Percentiles rank a stretch among this genome's conserved stretches.
These are phyloP conservation scores for Blastobotrys peoriensis DNA, from an alignment of 805 yeast species.

Conservation along the genomic window DNA sequence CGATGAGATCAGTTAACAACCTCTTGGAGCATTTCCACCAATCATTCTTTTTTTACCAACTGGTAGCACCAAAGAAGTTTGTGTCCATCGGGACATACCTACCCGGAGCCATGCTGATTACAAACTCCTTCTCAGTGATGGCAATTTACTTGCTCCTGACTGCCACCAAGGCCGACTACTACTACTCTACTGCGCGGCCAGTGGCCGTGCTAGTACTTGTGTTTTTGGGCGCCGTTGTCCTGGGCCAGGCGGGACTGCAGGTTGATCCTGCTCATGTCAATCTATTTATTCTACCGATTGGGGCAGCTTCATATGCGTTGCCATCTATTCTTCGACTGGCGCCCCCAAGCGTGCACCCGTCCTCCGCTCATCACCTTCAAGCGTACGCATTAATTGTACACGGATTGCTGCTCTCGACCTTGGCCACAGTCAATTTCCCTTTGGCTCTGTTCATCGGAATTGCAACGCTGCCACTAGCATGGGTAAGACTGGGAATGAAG, in stretches of 20 bases:
- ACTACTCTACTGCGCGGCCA: conserved; percentile 7
- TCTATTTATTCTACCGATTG: conserved; percentile 1
- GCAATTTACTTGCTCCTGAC: conserved; percentile 40
- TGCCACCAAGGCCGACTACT: neutral
- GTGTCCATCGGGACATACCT: conserved; percentile 92
- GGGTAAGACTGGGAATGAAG: conserved; percentile 39
- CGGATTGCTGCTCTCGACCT: conserved; percentile 63
- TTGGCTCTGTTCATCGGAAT: conserved; percentile 68
- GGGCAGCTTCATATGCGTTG: neutral
- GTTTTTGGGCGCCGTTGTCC: conserved; percentile 5
- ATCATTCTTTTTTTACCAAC: conserved; percentile 85
- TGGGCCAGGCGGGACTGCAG: conserved; percentile 11
- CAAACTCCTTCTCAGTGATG: conserved; percentile 62
- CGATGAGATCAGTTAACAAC: conserved; percentile 84
- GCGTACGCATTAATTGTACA: conserved; percentile 50
- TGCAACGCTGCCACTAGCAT: conserved; percentile 68
- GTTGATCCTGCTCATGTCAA: conserved; percentile 3
- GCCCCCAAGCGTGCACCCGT: neutral
- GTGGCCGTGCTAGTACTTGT: conserved; percentile 11
- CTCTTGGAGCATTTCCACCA: conserved; percentile 94
- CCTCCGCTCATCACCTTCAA: conserved; percentile 28
- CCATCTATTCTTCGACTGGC: neutral
- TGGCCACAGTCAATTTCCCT: conserved; percentile 79
- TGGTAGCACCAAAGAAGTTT: conserved; percentile 70
- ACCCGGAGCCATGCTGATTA: conserved; percentile 73